Evolutionary conservation across 139 green algal species (phyloP), one percentile per base, ranked within the genome.

Genomic region (Asterochloris erici): DNA sequence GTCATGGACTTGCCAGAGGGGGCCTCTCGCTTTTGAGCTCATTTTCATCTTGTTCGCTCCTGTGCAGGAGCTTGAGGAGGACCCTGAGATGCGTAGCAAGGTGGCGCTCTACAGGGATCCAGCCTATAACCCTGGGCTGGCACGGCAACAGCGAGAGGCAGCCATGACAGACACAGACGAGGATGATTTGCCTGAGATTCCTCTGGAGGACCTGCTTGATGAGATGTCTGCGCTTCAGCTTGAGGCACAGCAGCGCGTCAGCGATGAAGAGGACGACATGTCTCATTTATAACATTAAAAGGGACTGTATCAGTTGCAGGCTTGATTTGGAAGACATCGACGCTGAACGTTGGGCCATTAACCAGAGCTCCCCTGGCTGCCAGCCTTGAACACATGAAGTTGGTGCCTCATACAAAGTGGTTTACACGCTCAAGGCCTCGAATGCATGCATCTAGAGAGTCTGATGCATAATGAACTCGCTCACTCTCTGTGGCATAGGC

Each of bases 191-290:
- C 87, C 91, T 10, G 84, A 98, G 86, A 89, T 99, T 24, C 96
- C 95, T 16, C 88, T 99, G 82, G 96, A 99, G 60, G 96, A 98
- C 90, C 89, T 99, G 85, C 84, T 99, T 79, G 93, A 98, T 81
- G 94, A 97, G 64, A 88, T 98, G 86, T 89, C 91, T 74, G 89
- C 74, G 17, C 84, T 98, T 82, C 76, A 85, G 47, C 73, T 85
- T 27, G 82, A 82, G 47, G 76, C 75, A 14, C 54, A 68, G 28
- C 64, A 54, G 73, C 29, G 63, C 10, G 63, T 14, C 60, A 81
- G 77, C 14, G 77, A 81, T 74, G 77, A 80, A 21, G 76, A 80
- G n/a, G 76, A 80, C 21, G 76, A 80, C n/a, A 80, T 80, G 76
- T 54, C 38, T 54, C 38, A 54, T 54, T 54, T 6, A 2, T 54